phyloP scores from a whole-genome alignment of 1,284 basidiomycete species.

The Cutaneotrichosporon curvatum region DNA sequence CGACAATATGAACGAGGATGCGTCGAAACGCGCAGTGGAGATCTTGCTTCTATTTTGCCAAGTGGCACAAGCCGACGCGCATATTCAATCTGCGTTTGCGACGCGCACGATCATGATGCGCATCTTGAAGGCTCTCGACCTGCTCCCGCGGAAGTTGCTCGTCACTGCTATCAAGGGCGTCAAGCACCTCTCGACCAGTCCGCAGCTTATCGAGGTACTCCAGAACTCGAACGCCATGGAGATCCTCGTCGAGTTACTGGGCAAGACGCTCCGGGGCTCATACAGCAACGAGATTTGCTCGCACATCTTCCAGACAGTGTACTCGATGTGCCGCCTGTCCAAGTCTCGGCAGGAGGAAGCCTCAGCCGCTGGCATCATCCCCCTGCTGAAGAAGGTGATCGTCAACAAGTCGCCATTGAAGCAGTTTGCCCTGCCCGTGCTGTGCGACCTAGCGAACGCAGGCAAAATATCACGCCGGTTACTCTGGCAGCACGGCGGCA shows the following conservation, averaged over 20 bases:
- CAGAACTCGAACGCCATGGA: slow-evolving; percentile 96
- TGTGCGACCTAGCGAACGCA: slow-evolving; percentile 89
- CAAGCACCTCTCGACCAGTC: slow-evolving; percentile 91
- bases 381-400: slow-evolving; percentile 79
- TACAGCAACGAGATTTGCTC: slow-evolving; percentile 79
- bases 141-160: slow-evolving; percentile 73
- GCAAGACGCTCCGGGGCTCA: slow-evolving; percentile 68
- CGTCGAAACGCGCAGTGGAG: slow-evolving; percentile 80
- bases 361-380: slow-evolving; percentile 87
- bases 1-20: slow-evolving; percentile 60
- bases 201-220: slow-evolving; percentile 79
- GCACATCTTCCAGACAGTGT: slow-evolving; percentile 82
- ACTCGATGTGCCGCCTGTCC: slow-evolving; percentile 88
- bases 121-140: slow-evolving; percentile 70
- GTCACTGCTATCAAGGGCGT: slow-evolving; percentile 87
- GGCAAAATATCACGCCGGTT: slow-evolving; percentile 81
- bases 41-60: slow-evolving; percentile 90
- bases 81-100: slow-evolving; percentile 83
- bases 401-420: slow-evolving; percentile 81
- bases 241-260: slow-evolving; percentile 73
- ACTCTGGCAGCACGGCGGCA: slow-evolving; percentile 80
- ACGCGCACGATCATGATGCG: slow-evolving; percentile 81
- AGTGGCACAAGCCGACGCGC: slow-evolving; percentile 85
- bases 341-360: slow-evolving; percentile 93
- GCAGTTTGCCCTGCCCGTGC: slow-evolving; percentile 91